Evolutionary conservation across 1,284 basidiomycete species (phyloP).

Genomic region (Ustilago shanxiensis): DNA sequence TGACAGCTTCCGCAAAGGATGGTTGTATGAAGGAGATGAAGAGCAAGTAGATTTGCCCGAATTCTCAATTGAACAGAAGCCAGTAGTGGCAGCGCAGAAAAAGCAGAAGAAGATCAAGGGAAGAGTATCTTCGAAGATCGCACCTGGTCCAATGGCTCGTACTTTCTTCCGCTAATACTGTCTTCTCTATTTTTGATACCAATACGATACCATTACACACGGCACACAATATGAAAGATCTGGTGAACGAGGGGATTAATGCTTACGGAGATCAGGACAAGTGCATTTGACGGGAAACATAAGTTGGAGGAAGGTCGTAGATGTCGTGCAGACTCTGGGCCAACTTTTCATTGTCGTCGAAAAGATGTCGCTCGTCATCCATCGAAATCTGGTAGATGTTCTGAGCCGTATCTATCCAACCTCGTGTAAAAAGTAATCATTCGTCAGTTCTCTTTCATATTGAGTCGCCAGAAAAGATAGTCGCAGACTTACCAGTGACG

Average conservation of each 20-base stretch:
- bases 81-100: slow-evolving; percentile 9
- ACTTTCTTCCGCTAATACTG: slow-evolving; percentile 35
- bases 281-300: slow-evolving; percentile 45
- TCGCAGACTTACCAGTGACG: slow-evolving; percentile 14
- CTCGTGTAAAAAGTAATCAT: no score
- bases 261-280: slow-evolving; percentile 8
- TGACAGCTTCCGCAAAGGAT: slow-evolving; percentile 32
- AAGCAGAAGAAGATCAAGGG: slow-evolving; percentile 17
- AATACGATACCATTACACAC: slow-evolving; percentile 2
- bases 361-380: slow-evolving; percentile 20
- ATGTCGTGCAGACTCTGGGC: slow-evolving; percentile 32
- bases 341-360: slow-evolving; percentile 20
- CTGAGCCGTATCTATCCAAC: slow-evolving; percentile 17
- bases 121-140: slow-evolving; percentile 27
- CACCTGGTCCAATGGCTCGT: slow-evolving; percentile 44
- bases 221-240: background rate
- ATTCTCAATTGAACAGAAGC: slow-evolving; percentile 36
- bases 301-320: slow-evolving; percentile 54
- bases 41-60: slow-evolving; percentile 27
- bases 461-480: no score
- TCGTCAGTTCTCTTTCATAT: no score
- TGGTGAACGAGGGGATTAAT: background rate
- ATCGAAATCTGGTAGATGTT: slow-evolving; percentile 24
- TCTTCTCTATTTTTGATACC: slow-evolving; percentile 12
- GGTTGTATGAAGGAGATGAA: slow-evolving; percentile 34